These are phyloP conservation scores for Smallanthus sonchifolius DNA, from an alignment of 129 eudicot species.

Conservation along the genomic window DNA sequence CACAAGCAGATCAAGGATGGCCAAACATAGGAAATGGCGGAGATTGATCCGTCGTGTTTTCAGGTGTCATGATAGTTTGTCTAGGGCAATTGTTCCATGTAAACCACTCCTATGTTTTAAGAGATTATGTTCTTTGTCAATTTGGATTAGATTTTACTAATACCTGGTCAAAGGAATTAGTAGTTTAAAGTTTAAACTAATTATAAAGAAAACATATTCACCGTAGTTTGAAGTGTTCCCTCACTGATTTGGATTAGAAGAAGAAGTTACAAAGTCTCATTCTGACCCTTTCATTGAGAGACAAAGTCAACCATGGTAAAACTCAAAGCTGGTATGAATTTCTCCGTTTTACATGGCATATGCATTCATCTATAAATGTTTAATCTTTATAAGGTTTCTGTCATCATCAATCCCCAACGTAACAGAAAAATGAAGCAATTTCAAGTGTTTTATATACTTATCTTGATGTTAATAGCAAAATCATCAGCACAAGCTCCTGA, in stretches of 20 bases:
- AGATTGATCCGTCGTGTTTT: constrained; percentile 31
- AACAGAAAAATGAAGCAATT: constrained; percentile 11
- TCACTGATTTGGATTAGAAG: no score
- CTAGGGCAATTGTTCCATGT: neutral
- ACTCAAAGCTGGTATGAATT: neutral
- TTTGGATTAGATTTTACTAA: neutral
- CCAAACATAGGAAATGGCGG: constrained; percentile 43
- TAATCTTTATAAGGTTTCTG: neutral
- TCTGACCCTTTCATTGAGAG: no score
- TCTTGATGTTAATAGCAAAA: neutral
- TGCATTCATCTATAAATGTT: neutral
- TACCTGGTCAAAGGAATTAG: neutral
- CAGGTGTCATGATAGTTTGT: neutral
- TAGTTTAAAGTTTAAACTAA: neutral
- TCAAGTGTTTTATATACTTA: neutral
- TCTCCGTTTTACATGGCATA: neutral
- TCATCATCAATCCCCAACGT: neutral
- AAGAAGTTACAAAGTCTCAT: no score
- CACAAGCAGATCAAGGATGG: constrained; percentile 91
- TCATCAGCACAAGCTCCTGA: neutral
- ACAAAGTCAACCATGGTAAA: neutral
- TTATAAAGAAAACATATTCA: neutral
- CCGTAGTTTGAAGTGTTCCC: neutral
- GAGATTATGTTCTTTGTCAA: neutral
- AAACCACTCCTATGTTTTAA: neutral